Evolutionary conservation across 768 basidiomycete species (phyloP), one percentile per base, ranked within the genome.

Genomic region (Antrodiella citrinella): DNA sequence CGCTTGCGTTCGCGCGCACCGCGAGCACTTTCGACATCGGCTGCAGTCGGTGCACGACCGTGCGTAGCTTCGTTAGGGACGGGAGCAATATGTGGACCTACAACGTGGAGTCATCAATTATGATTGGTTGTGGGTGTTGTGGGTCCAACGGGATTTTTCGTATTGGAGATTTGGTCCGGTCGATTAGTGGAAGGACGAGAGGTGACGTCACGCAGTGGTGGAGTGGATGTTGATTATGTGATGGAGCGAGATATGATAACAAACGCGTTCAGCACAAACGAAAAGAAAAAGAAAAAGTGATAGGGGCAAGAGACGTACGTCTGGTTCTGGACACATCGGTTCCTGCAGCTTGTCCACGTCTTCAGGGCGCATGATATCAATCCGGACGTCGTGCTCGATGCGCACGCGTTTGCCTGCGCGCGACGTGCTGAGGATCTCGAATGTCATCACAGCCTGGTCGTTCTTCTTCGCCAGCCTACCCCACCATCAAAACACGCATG

Each of bases 291-390:
- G 23, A 22, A 25, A 45, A 26, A 0, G 20, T 20, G n/a, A 39
- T 41, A 35, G 18, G 24, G n/a, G n/a, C 30, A 26, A 13, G 23
- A 4, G 12, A 70, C 78, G 56, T 56, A 90, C 91, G 52, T 93
- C 86, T 13, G 91, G 88, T 24, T 86, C 83, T 1, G 91, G 91
- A 60, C 91, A 93, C 57, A 88, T 64, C 1, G 91, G 91, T 62
- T 93, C 91, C 22, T 70, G 74, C 49, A 93, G 73, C 53, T 73
- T 78, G 18, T 76, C 81, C 10, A 87, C 78, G 51, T 93, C 91
- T 0, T 70, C 69, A 1, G 84, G 84, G 50, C 80, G 80, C 78
- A 90, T 75, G 7, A 94, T 82, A 45, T 86, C 86, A 50, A 93
- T 86, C 56, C 77, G 76, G 23, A 93, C 86, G 58, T 92, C 90